Evolutionary conservation across 306 rosid species (phyloP), one percentile per base, ranked within the genome.

Genomic region (Pyrus bretschneideri): DNA sequence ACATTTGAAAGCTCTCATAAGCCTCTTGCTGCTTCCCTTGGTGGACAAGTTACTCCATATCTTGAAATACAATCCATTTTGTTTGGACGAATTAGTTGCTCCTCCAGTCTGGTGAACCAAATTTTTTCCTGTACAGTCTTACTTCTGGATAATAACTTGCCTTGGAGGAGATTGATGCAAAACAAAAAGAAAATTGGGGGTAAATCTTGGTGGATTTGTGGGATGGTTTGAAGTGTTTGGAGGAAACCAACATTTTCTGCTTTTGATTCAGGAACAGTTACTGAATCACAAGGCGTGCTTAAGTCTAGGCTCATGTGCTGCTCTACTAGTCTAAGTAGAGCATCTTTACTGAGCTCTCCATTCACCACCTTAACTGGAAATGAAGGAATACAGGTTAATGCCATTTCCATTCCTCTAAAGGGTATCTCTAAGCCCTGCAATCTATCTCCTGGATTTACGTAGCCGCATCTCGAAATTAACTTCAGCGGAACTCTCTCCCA

Each of bases 391-490:
- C 45, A 71, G 9, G 45, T 73, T 27, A 92, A 73, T 69, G 91
- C 93, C 72, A 87, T 66, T 62, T 92, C 89, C 89, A 90, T 87
- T 22, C 96, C 96, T 78, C 77, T 84, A 1, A 88, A 71, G 57
- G 76, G 78, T 8, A 45, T 67, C 63, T 87, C 88, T 57, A 86
- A 23, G 23, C 80, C 89, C 72, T 83, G 71, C 80, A 85, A 80
- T 70, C 23, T 83, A 33, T 79, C 71, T 67, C 78, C 83, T 12
- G 57, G 76, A 49, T 75, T 86, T 42, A 19, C 57, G 27, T 63
- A 51, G 14, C 67, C 13, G 4, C 63, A 58, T 77, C 63, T 59
- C 5, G 82, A 70, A 59, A 79, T 15, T 17, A 49, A 19, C 25
- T 72, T 83, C 40, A 74, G 30, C 1, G 83, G 83, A 82, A 87